Base-by-base conservation (phyloP, 257 asterid species). In the Echium plantagineum region DNA sequence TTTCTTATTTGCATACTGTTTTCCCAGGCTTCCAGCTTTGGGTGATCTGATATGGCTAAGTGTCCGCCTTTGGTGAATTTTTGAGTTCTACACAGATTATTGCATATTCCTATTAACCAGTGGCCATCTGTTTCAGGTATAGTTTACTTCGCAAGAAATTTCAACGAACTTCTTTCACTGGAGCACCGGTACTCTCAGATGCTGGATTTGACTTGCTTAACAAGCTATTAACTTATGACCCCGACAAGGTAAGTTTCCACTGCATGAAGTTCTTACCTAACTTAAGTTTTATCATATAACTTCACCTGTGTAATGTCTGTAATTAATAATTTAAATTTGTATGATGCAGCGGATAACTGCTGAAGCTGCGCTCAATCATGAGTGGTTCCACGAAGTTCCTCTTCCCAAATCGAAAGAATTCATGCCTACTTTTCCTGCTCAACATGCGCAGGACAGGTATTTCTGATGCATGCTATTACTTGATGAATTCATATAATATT, bases 391-490 rank as follows among this genome's bases (percentile, higher is more conserved):
- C 31, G 96, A 85, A 79, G 96, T 85, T 60, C 96, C 96, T 24
- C 94, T 81, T 46, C 94, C 96, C n/a, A 85, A 85, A 69, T 83
- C 94, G 0, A 89, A 83, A 80, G 95, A 89, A 75, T 82, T 89
- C 66, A 89, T 89, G 96, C 95, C 96, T 58, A 85, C 95, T 52
- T 89, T 85, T 73, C 94, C 96, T 58, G 93, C 94, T 42, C 96
- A 84, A 68, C 84, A 84, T 79, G 94, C 85, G 3, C 95, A 89
- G 64, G 97, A 86, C 74, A 89, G 94, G 97, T 89, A 69, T 48
- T 64, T 1, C 22, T n/a, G 19, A 21, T 47, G 52, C 55, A 19
- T 20, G 19, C 48, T 62, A 52, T 4, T 62, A 12, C 15, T 47
- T 48, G 42, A 4, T 28, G 15, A 9, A 15, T 17, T 54, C 30